phyloP scores from a whole-genome alignment of 495 filamentous ascomycete genomes.

The Aeminium ludgeri region DNA sequence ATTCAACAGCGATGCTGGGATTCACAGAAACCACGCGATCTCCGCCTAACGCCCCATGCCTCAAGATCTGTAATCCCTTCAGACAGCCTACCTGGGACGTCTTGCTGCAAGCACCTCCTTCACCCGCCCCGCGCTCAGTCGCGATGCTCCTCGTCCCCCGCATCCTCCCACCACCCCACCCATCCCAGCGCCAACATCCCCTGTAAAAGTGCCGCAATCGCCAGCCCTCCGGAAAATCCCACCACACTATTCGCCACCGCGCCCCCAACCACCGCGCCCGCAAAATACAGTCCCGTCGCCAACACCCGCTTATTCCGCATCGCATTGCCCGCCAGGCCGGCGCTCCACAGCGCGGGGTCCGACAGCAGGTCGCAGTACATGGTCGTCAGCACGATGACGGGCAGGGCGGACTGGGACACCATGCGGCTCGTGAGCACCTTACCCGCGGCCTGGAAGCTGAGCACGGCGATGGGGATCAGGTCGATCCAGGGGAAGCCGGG shows the following conservation, averaged over 20 bases:
- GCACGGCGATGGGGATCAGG: slow-evolving; percentile 1
- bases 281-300: neutral
- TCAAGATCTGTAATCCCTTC: too few species aligned
- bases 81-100: too few species aligned
- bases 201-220: neutral
- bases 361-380: neutral
- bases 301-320: neutral
- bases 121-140: too few species aligned
- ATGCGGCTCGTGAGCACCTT: slow-evolving; percentile 1
- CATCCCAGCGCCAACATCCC: neutral
- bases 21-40: too few species aligned
- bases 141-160: neutral
- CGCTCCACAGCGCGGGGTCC: neutral
- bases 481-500: slow-evolving; percentile 1
- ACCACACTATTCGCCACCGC: neutral
- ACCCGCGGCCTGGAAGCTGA: slow-evolving; percentile 1
- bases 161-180: neutral
- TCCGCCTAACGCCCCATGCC: too few species aligned
- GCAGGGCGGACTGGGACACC: neutral
- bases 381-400: neutral
- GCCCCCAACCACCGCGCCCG: slow-evolving; percentile 1
- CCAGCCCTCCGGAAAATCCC: neutral
- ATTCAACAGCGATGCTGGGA: too few species aligned
- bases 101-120: too few species aligned
- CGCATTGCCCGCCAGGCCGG: neutral